A percentile compares a stretch with the other conserved stretches of the same genome.
These are phyloP conservation scores for Lentinus polychrous DNA, from an alignment of 1,284 basidiomycete genomes.

Conservation along the genomic window DNA sequence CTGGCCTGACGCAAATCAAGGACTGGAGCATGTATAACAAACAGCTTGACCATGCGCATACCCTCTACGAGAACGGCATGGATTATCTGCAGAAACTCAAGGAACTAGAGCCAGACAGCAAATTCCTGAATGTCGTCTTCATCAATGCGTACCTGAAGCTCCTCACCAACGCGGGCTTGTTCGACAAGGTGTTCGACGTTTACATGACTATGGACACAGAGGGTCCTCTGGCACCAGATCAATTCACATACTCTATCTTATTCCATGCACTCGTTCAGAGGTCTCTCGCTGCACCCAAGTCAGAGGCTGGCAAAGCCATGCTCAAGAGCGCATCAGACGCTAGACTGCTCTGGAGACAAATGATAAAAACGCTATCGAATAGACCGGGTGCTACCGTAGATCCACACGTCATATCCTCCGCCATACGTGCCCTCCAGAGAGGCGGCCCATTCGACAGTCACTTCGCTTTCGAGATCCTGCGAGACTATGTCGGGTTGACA, in stretches of 20 bases:
- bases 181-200: slow-evolving; percentile 65
- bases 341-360: slow-evolving; percentile 59
- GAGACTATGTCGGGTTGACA: slow-evolving; percentile 55
- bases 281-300: slow-evolving; percentile 6
- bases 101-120: slow-evolving; percentile 36
- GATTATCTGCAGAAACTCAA: slow-evolving; percentile 41
- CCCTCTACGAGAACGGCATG: slow-evolving; percentile 49
- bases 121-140: slow-evolving; percentile 39
- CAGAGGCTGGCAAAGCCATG: slow-evolving; percentile 5
- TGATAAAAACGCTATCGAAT: slow-evolving; percentile 35
- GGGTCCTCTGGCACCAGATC: slow-evolving; percentile 50
- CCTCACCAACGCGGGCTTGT: slow-evolving; percentile 46
- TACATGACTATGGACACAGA: slow-evolving; percentile 55
- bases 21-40: slow-evolving; percentile 49
- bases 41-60: slow-evolving; percentile 53
- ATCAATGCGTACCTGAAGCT: slow-evolving; percentile 56
- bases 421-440: slow-evolving; percentile 44
- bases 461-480: slow-evolving; percentile 55
- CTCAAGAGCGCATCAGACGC: slow-evolving; percentile 42
- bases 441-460: slow-evolving; percentile 53
- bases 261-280: slow-evolving; percentile 42
- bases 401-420: slow-evolving; percentile 39
- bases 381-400: slow-evolving; percentile 40
- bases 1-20: slow-evolving; percentile 48
- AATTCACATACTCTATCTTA: slow-evolving; percentile 53